Evolutionary conservation across 176 grass and related monocot species (phyloP), one percentile per base, ranked within the genome.

Genomic region (Zoysia pacifica): DNA sequence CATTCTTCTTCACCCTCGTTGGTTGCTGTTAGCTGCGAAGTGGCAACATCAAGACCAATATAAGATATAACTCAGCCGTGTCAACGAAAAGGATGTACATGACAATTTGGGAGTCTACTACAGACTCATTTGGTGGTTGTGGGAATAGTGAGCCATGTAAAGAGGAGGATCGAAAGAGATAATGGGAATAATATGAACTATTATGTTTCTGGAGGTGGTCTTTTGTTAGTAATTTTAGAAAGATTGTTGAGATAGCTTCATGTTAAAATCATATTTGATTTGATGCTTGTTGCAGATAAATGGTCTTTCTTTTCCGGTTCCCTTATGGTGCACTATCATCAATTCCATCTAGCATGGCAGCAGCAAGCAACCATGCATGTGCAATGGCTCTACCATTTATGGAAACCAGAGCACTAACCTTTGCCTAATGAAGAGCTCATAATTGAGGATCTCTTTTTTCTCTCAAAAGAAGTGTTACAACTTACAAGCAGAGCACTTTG

Each of bases 381-480:
- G 61, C 74, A 60, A 46, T 59, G 41, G 20, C 48, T 87, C 74
- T 44, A 45, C 80, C 70, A 73, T 78, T 79, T 59, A 65, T 73
- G 86, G 86, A 87, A 83, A 82, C 67, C 46, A 78, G 75, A 50
- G 60, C 67, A 49, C 67, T 73, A 18, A 70, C 74, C 74, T 79
- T 87, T 87, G 80, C 80, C 73, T 83, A 79, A 79, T 79, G 59
- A 87, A 78, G 59, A 79, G 20, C 50, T 67, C 41, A 72, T 73
- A 81, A 86, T 75, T 86, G 77, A 80, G 80, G 74, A 68, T 87
- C 74, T 83, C 74, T 61, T 83, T 82, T 81, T 73, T 73, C 75
- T 41, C 62, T 74, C 62, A 65, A 86, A 86, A 86, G 62, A 74
- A 81, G 70, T 69, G 84, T 62, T 67, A 50, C 18, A 42, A 59